These are phyloP conservation scores for Hypholoma sublateritium DNA, from an alignment of 768 basidiomycete species.

Conservation along the genomic window DNA sequence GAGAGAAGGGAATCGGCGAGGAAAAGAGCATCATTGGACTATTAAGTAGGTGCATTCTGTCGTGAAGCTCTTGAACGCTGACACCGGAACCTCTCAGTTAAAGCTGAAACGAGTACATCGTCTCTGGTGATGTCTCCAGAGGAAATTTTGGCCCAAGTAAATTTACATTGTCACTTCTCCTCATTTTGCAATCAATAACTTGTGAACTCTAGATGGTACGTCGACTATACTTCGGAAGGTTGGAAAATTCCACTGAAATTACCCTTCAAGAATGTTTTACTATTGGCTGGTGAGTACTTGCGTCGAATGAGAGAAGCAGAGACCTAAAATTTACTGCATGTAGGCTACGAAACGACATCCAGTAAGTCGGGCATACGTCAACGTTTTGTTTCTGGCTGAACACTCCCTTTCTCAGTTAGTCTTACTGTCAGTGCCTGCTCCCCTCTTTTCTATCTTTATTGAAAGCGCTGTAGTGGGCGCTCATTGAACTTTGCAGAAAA, in stretches of 20 bases:
- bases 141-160: constrained; percentile 36
- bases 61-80: neutral
- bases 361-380: constrained; percentile 26
- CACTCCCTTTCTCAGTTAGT: constrained; percentile 26
- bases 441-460: too few species aligned
- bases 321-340: neutral
- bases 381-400: neutral
- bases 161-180: neutral
- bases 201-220: constrained; percentile 15
- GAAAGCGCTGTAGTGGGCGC: constrained; percentile 43
- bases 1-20: constrained; percentile 15
- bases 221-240: neutral
- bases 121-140: constrained; percentile 35
- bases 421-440: constrained; percentile 28
- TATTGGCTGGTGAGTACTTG: constrained; percentile 32
- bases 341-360: constrained; percentile 57
- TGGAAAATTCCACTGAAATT: neutral
- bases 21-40: constrained; percentile 42
- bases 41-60: constrained; percentile 23
- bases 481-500: constrained; percentile 52
- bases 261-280: constrained; percentile 29
- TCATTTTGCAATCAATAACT: neutral
- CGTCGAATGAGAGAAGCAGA: neutral
- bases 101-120: constrained; percentile 29
- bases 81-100: constrained; percentile 23